phyloP scores from a whole-genome alignment of 371 early-diverging fungal genomes.

The Gilbertella persicaria region DNA sequence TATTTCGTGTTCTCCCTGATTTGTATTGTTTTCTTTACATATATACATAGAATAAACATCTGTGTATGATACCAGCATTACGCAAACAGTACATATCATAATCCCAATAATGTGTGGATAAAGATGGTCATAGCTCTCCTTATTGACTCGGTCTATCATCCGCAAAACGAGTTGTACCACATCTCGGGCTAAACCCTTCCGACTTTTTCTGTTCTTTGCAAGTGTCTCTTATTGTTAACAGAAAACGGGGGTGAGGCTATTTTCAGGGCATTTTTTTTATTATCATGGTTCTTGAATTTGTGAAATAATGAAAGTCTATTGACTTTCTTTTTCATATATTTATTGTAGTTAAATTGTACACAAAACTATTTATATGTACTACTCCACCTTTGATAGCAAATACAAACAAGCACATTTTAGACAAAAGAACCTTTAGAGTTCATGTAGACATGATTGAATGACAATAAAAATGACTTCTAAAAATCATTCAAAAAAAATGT shows the following conservation, averaged over 20 bases:
- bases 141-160: background rate
- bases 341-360: background rate
- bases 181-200: slow-evolving; percentile 4
- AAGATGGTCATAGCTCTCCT: slow-evolving; percentile 1
- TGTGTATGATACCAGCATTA: slow-evolving; percentile 19
- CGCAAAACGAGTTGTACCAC: slow-evolving; percentile 4
- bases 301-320: no score
- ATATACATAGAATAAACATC: no score
- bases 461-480: background rate
- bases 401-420: background rate
- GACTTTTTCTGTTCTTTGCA: slow-evolving; percentile 1
- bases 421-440: no score
- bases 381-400: background rate
- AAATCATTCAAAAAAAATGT: background rate
- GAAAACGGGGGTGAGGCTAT: no score
- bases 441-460: background rate
- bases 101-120: slow-evolving; percentile 27
- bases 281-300: background rate
- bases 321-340: background rate
- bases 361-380: background rate
- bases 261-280: background rate
- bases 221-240: background rate
- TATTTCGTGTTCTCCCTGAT: background rate
- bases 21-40: no score
- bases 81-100: slow-evolving; percentile 34